Evolutionary conservation across 1,284 basidiomycete species (phyloP), one percentile per base, ranked within the genome.

Genomic region (Agaricales sp.): DNA sequence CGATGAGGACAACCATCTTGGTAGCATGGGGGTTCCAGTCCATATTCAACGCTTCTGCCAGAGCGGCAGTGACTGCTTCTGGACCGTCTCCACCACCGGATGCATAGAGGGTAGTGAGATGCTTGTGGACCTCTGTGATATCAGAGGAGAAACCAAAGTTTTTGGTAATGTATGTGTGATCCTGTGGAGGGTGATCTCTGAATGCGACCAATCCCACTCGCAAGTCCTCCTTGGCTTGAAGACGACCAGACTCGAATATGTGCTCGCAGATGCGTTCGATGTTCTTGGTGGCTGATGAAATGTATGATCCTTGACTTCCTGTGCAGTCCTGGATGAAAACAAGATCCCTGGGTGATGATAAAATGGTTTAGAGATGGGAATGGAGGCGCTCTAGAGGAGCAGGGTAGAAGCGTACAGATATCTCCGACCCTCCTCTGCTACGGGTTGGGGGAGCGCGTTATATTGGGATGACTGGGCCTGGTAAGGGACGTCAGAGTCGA

Each of bases 71-170:
- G 51, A 97, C 90, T 2, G 94, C 96, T 63, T 99, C 96, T 0
- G 96, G 96, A 0, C 96, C 95, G 71, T 99, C 95, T 11, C 95
- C 95, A 22, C 96, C 93, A 13, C 95, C 95, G 3, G 87, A 89
- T 13, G 96, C 96, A 67, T 95, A 92, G 52, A 94, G 69, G 19
- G 75, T 73, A 43, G 87, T 86, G 51, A 99, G 75, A 62, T 94
- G 80, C 59, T 77, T 81, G 59, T 97, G 90, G 23, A 98, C 87
- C 59, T 87, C 77, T 56, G 78, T 75, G 58, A 97, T 93, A 62
- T 94, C 85, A 4, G 89, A 92, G 16, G 92, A 90, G 69, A 99
- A 98, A 2, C 89, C 90, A 73, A 95, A 91, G 64, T 87, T 94
- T 71, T 89, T 92, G 61, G 86, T 86, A 52, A 98, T 75, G 63